Base-by-base conservation (phyloP, 2,329 filamentous ascomycete species). In the Malbranchea zuffiana region DNA sequence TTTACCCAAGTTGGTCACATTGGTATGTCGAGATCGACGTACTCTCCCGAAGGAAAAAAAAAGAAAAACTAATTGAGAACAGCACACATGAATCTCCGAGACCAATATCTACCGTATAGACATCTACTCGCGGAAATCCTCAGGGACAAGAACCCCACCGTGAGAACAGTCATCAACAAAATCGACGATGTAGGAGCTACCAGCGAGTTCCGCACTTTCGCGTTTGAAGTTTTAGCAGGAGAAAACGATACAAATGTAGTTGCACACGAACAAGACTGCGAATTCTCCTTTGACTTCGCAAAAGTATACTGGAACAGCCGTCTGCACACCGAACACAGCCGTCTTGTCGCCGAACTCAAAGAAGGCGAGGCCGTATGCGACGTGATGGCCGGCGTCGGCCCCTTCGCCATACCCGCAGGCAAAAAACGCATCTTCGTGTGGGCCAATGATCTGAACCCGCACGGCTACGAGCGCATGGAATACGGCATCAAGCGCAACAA, bases 231-330 rank as follows among this genome's bases (percentile, higher is more conserved):
- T 10, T 73, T 98, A 1, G 78, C 78, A 1, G 90, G 90, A 0
- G 72, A 76, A 1, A 75, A 85, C 49, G 79, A 96, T 52, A 67
- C 95, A 59, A 77, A 87, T 36, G 90, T 98, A 37, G 75, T 82
- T 44, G 72, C 90, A 35, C 75, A 74, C 46, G 86, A 95, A 62
- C 80, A 82, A 50, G 74, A 77, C 43, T 96, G 90, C 63, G 66
- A 71, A n/a, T 98, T 94, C 65, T 70, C 71, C 39, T 96, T 98
- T 59, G 83, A 98, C 65, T 98, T 93, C 59, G 75, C 82, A 44
- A 92, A 92, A 50, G 90, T 98, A 3, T 98, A 98, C 68, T 98
- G 88, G 88, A 98, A 98, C 62, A 86, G 78, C 52, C 78, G 88
- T 48, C 74, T 98, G 10, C 80, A 92, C 51, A 82, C 78, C 1